Conservation (phyloP, 805 yeast species). For the Metschnikowia borealis region DNA sequence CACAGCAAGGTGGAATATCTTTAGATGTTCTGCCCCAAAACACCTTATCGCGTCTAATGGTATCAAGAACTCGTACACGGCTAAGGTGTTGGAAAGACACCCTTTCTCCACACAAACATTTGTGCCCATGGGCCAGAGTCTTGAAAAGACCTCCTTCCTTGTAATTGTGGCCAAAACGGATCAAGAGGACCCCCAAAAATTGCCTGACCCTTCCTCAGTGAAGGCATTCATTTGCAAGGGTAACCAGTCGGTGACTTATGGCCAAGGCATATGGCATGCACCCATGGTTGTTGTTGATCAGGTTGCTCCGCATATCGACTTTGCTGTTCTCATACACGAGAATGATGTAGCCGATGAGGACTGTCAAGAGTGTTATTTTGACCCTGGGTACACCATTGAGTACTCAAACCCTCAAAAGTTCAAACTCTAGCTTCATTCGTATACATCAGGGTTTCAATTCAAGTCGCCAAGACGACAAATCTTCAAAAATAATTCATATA, state of each 20-base stretch:
- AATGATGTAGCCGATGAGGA: constrained; percentile 77
- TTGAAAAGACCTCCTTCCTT: constrained; percentile 52
- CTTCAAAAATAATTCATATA: constrained; percentile 29
- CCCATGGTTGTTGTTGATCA: constrained; percentile 86
- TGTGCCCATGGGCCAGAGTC: constrained; percentile 75
- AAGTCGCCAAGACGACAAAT: neutral
- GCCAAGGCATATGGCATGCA: constrained; percentile 88
- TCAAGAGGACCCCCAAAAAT: constrained; percentile 24
- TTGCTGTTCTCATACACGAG: constrained; percentile 85
- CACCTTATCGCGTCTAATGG: constrained; percentile 42
- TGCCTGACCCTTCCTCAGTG: constrained; percentile 60
- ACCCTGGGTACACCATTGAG: constrained; percentile 48
- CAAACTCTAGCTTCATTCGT: constrained; percentile 6
- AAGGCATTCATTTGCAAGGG: constrained; percentile 75
- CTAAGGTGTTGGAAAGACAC: constrained; percentile 83
- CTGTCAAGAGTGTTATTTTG: constrained; percentile 72
- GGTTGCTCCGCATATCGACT: constrained; percentile 52
- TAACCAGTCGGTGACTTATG: constrained; percentile 87
- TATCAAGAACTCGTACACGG: constrained; percentile 33
- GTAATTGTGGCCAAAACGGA: constrained; percentile 74
- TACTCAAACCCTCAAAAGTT: constrained; percentile 14
- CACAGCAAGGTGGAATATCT: constrained; percentile 75
- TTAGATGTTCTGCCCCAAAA: constrained; percentile 74
- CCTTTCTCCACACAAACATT: constrained; percentile 88
- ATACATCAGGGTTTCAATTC: neutral